Evolutionary conservation across 805 yeast genomes (phyloP), one percentile per base, ranked within the genome.

Genomic region (Clavispora vitiphila): DNA sequence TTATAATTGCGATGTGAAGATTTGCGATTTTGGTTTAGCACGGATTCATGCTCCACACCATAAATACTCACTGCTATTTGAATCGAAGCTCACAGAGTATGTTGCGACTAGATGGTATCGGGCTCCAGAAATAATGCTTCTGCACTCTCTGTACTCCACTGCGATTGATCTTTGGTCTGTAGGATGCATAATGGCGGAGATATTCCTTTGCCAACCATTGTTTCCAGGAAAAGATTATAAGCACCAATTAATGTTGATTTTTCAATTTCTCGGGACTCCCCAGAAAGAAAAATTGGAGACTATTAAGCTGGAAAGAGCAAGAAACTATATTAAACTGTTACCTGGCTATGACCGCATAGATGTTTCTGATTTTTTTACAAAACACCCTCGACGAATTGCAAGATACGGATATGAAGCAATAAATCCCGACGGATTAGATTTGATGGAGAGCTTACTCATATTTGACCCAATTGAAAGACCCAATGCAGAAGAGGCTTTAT

Each of bases 81-180:
- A 66, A 20, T 58, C 83, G 0, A 74, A 75, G 48, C 67, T 84
- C 67, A 85, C 91, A 0, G 91, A 85, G 56, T 85, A 85, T 50
- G 93, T 85, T 3, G 91, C 91, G 3, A 85, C 93, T 8, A 67
- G 93, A 52, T 85, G 91, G 91, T 85, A 85, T 57, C 65, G 93
- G 40, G 91, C 91, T 0, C 91, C 91, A 0, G 93, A 85, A 58
- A 82, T 85, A 43, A 85, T 85, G 91, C 62, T 85, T 21, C 78
- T 86, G 1, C 72, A 77, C 45, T 80, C 85, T 31, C 81, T 81
- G 53, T 85, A 85, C 50, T 76, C 90, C 2, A 78, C 83, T 8
- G 86, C 89, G 0, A 81, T 85, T 45, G 93, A 85, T 56, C 70
- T 84, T 12, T 85, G 93, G 93, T 80, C 88, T 0, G 80, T 83